These are phyloP conservation scores for Penicillium alfredii DNA, from an alignment of 495 filamentous ascomycete genomes.

Conservation along the genomic window DNA sequence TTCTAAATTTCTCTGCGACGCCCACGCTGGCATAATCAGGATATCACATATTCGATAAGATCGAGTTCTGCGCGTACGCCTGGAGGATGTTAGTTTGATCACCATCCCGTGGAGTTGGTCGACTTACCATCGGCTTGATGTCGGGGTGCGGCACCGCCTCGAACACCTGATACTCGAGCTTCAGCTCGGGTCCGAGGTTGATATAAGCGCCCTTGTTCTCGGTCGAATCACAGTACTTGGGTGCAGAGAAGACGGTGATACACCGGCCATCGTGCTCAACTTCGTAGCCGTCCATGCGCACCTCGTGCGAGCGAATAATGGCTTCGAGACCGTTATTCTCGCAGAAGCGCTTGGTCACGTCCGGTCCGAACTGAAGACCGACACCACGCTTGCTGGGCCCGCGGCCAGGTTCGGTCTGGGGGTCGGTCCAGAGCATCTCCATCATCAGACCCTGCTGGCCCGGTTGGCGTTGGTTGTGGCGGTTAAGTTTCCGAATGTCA, in stretches of 20 bases:
- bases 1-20: conserved; percentile 19
- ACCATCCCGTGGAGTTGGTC: neutral
- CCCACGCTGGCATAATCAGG: conserved; percentile 23
- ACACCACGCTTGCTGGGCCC: conserved; percentile 96
- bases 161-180: conserved; percentile 85
- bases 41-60: conserved; percentile 61
- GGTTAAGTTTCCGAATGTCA: conserved; percentile 86
- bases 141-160: conserved; percentile 94
- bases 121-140: conserved; percentile 85
- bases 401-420: conserved; percentile 75
- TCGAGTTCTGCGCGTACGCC: conserved; percentile 77
- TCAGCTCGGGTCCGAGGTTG: conserved; percentile 88
- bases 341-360: conserved; percentile 95
- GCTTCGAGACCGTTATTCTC: conserved; percentile 91
- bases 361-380: conserved; percentile 92
- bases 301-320: conserved; percentile 94
- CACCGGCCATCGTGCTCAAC: conserved; percentile 95
- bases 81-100: conserved; percentile 37
- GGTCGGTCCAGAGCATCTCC: conserved; percentile 99
- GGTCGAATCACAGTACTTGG: conserved; percentile 94
- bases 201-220: conserved; percentile 99
- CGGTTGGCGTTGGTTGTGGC: conserved; percentile 91
- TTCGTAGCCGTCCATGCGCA: conserved; percentile 96
- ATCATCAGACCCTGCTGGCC: conserved; percentile 97
- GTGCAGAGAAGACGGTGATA: conserved; percentile 99